A percentile compares a stretch with the other conserved stretches of the same genome.
phyloP scores from a whole-genome alignment of 2,329 filamentous ascomycete genomes.

The Triangularia setosa region DNA sequence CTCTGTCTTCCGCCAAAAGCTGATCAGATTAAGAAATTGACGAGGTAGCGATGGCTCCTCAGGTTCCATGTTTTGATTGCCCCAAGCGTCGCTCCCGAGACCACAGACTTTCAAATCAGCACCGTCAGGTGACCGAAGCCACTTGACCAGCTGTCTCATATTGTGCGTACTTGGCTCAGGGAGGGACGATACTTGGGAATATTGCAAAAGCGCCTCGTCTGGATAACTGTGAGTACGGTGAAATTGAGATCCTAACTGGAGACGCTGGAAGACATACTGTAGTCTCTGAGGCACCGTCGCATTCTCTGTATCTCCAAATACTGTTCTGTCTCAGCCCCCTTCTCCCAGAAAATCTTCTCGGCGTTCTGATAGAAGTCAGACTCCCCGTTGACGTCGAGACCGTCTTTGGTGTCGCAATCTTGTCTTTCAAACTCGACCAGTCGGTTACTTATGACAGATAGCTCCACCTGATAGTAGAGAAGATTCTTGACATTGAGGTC shows the following conservation, averaged over 20 bases:
- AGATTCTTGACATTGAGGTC: constrained; percentile 4
- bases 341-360: not conserved
- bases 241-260: no score
- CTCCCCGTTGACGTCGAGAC: not conserved
- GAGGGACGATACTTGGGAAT: not conserved
- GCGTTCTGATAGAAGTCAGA: not conserved
- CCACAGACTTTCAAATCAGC: not conserved
- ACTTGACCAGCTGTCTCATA: not conserved
- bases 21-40: not conserved
- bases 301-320: not conserved
- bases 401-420: not conserved
- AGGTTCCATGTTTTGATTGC: not conserved
- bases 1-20: not conserved
- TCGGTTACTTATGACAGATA: not conserved
- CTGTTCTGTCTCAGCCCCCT: not conserved
- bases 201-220: not conserved
- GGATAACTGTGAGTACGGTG: not conserved
- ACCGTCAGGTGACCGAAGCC: not conserved
- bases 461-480: not conserved
- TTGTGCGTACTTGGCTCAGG: not conserved
- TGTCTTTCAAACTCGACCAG: not conserved
- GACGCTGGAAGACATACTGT: constrained; percentile 1
- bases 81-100: not conserved
- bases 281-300: not conserved
- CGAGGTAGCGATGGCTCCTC: not conserved